A percentile compares a stretch with the other conserved stretches of the same genome.
Evolutionary conservation across 2,329 filamentous ascomycete species (phyloP).

Genomic region (Cytospora schulzeri): DNA sequence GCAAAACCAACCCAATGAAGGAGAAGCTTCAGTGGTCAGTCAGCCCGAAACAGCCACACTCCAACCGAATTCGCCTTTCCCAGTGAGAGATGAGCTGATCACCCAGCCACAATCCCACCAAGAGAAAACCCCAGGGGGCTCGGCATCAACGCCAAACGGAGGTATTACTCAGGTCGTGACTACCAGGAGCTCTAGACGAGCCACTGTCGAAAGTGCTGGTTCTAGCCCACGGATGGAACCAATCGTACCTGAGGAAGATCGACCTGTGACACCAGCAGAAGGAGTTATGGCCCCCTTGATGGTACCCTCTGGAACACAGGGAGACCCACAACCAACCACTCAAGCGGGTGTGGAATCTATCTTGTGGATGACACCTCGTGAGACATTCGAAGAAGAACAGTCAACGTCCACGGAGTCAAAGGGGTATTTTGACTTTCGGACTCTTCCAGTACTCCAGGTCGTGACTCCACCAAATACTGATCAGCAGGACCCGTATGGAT

Average conservation of each 20-base stretch:
- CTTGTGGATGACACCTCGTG: neutral
- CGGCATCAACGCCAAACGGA: neutral
- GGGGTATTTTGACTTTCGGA: neutral
- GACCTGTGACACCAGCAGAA: no score
- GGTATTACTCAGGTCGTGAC: neutral
- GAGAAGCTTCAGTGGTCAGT: neutral
- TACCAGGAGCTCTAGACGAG: neutral
- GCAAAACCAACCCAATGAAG: neutral
- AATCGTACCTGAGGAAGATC: neutral
- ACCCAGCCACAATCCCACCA: neutral
- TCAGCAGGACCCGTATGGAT: neutral
- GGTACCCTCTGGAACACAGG: neutral
- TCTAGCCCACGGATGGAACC: neutral
- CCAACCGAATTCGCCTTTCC: fast-evolving
- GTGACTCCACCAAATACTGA: neutral
- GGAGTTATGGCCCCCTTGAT: no score
- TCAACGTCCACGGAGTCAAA: neutral
- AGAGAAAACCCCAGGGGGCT: neutral
- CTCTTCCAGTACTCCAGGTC: neutral
- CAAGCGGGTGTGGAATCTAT: neutral
- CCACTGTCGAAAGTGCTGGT: conserved; percentile 11
- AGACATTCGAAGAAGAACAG: neutral
- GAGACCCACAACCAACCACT: neutral
- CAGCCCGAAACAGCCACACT: neutral
- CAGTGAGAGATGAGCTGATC: neutral